Conservation (phyloP, 2,329 filamentous ascomycete species). For the Pyricularia sp. region DNA sequence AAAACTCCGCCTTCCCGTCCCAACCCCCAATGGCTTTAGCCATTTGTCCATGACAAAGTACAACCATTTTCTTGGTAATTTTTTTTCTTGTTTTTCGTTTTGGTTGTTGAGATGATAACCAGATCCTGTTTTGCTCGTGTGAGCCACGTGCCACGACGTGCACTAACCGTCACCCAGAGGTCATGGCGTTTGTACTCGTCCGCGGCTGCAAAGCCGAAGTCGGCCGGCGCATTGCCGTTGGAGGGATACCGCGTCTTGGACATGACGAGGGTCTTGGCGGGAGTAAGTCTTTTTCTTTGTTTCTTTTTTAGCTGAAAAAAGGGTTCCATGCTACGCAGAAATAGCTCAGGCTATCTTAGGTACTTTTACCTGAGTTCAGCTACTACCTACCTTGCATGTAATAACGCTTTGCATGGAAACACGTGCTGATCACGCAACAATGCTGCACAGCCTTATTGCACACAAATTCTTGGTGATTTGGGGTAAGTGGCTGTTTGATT, state of each 20-base stretch:
- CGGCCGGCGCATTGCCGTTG: conserved; percentile 46
- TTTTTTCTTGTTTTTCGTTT: background rate
- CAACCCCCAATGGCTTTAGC: background rate
- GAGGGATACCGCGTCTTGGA: conserved; percentile 84
- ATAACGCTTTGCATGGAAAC: background rate
- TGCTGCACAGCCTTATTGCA: conserved; percentile 75
- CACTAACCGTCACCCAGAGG: background rate
- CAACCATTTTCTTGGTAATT: background rate
- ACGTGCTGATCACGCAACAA: background rate
- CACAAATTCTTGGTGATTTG: conserved; percentile 90
- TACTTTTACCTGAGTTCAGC: background rate
- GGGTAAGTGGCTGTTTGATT: conserved; percentile 51
- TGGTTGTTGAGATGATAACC: background rate
- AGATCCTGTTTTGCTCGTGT: background rate
- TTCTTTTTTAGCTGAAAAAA: too few relatives aligned
- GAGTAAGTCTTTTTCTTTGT: conserved; percentile 45
- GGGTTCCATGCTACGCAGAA: background rate
- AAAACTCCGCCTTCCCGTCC: background rate
- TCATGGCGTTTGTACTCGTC: background rate
- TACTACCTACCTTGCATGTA: background rate
- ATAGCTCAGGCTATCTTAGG: background rate
- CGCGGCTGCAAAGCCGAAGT: background rate
- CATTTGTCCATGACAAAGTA: background rate
- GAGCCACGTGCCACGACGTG: background rate
- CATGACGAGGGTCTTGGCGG: conserved; percentile 92